Percentiles rank a stretch among this genome's conserved stretches.
Conservation (phyloP, 352 stramenopile species). For the Halophytophthora batemanensis region DNA sequence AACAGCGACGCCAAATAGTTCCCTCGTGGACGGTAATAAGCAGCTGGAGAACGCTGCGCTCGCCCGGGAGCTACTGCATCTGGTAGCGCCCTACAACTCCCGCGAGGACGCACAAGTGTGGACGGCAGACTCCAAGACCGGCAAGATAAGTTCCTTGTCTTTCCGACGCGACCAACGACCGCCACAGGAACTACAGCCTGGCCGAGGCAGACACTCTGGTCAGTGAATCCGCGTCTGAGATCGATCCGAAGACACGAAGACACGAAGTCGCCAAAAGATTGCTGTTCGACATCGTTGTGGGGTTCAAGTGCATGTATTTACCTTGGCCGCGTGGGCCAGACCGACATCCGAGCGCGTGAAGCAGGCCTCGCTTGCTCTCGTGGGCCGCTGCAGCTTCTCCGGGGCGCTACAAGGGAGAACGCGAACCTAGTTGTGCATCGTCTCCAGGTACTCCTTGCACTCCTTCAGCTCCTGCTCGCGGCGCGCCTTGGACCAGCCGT, state of each 20-base stretch:
- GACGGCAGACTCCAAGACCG: background rate
- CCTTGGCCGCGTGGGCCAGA: too few species aligned
- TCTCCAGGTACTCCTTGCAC: conserved; percentile 74
- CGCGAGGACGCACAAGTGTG: conserved; percentile 16
- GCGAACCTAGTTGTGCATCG: conserved; percentile 80
- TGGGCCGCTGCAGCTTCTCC: background rate
- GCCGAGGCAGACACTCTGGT: too few species aligned
- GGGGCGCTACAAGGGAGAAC: conserved; percentile 12
- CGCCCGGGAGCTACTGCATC: conserved; percentile 54
- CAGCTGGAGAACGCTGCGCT: conserved; percentile 43
- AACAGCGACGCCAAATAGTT: background rate
- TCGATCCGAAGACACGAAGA: too few species aligned
- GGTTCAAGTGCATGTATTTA: too few species aligned
- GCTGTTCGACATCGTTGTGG: too few species aligned
- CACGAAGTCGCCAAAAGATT: too few species aligned
- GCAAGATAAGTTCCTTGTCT: too few species aligned
- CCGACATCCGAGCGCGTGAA: too few species aligned
- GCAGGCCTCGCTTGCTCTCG: too few species aligned
- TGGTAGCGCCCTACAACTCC: conserved; percentile 53
- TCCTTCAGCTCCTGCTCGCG: conserved; percentile 73
- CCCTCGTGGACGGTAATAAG: conserved; percentile 3
- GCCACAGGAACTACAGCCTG: too few species aligned
- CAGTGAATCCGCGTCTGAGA: too few species aligned
- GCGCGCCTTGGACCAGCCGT: conserved; percentile 80
- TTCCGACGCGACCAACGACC: too few species aligned